Evolutionary conservation across 768 basidiomycete genomes (phyloP).

Genomic region (Tulasnella sp.): DNA sequence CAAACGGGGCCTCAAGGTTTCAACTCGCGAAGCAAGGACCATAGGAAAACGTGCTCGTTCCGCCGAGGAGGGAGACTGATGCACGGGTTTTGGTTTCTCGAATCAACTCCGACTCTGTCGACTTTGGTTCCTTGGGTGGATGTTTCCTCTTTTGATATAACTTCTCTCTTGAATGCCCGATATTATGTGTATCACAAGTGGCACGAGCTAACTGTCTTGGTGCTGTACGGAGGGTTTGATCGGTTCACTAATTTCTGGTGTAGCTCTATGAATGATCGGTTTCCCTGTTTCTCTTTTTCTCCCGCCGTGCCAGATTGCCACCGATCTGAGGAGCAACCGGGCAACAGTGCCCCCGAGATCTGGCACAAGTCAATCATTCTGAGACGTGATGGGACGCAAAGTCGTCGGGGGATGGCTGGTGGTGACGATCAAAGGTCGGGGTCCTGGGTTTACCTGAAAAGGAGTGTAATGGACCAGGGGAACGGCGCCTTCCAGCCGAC

Average conservation of each 20-base stretch:
- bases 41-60: constrained; percentile 23
- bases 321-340: not conserved
- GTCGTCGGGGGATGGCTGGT: not conserved
- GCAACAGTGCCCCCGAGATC: not conserved
- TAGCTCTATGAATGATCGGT: not conserved
- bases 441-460: not conserved
- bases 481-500: not conserved
- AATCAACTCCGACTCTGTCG: not conserved
- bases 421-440: not conserved
- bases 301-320: not conserved
- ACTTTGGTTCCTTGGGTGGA: not conserved
- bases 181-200: constrained; percentile 6
- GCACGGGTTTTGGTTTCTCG: not conserved
- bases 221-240: not conserved
- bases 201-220: constrained; percentile 9
- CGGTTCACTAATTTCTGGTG: not conserved
- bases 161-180: not conserved
- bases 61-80: constrained; percentile 17
- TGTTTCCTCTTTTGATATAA: not conserved
- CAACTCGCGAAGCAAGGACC: constrained; percentile 24
- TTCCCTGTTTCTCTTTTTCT: not conserved
- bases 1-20: constrained; percentile 25
- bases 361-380: not conserved
- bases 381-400: not conserved
- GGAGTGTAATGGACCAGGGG: not conserved